Base-by-base conservation (phyloP, 176 grass and related monocot species). In the Carex scoparia region DNA sequence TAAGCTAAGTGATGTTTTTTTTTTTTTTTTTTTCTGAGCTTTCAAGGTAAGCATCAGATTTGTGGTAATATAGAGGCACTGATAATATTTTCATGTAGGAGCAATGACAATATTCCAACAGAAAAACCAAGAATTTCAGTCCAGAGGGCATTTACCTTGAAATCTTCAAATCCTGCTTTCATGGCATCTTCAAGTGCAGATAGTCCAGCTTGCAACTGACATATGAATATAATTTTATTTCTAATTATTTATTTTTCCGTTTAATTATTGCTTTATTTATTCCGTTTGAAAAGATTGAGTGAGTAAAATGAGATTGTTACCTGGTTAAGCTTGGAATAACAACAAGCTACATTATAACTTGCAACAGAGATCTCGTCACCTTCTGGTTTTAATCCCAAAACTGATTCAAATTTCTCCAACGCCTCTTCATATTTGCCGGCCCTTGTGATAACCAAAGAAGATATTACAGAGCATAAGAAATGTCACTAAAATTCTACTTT, bases 321-420 rank as follows among this genome's bases (percentile, higher is more conserved):
- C 93, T 87, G 90, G 84, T 89, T 88, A 69, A 99, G 96, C 44
- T 95, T 99, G 31, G 96, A 95, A 54, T 99, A 95, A 89, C 91
- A 92, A 69, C 96, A 99, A 1, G 96, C 96, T 4, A 99, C 93
- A 88, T 99, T 99, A 85, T 99, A 99, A 84, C 90, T 94, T 49
- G 96, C 90, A 65, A 99, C 79, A 28, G 96, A 88, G 31, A 89
- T 67, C 63, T 99, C 96, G 32, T 79, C 85, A 12, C 18, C 28
- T 88, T 92, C 93, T 81, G 93, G 91, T 83, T 85, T 95, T 62
- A 89, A 99, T 60, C 96, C 96, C 27, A 99, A 57, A 55, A 99
- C 91, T 10, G 93, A 89, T 87, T 99, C 96, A 10, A 99, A 99
- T 85, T 99, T 99, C 46, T 94, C 96, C 87, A 99, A 87, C 3